These are phyloP conservation scores for Daldinia decipiens DNA, from an alignment of 495 filamentous ascomycete genomes.

Conservation along the genomic window DNA sequence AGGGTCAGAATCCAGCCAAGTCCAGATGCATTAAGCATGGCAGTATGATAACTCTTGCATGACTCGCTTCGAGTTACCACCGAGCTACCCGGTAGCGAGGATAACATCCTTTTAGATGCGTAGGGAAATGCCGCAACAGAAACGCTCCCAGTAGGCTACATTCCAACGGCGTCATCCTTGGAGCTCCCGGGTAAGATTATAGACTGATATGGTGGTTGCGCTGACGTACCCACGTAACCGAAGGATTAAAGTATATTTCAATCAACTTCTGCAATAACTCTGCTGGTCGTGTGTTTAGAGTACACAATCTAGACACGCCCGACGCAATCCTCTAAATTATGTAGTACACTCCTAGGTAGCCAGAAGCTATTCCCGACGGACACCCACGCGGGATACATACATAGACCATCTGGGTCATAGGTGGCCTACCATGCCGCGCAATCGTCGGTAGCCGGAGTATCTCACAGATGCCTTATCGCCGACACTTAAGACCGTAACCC, in stretches of 20 bases:
- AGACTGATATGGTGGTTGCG: background rate
- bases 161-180: constrained; percentile 1
- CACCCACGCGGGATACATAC: too few species aligned
- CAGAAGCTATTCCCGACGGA: too few species aligned
- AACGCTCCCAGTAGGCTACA: background rate
- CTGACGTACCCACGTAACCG: background rate
- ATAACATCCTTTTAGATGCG: background rate
- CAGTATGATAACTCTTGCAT: background rate
- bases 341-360: too few species aligned
- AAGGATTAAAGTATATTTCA: background rate
- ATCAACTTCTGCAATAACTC: background rate
- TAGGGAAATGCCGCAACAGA: constrained; percentile 1
- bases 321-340: too few species aligned
- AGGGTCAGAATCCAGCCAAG: background rate
- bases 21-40: background rate
- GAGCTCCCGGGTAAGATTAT: background rate
- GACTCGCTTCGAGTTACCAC: constrained; percentile 1
- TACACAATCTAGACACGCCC: too few species aligned
- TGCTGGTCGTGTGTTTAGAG: background rate
- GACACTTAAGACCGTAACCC: background rate
- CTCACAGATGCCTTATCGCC: background rate
- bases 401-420: too few species aligned
- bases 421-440: background rate
- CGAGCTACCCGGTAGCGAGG: background rate
- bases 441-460: constrained; percentile 1